A percentile compares a stretch with the other conserved stretches of the same genome.
These are phyloP conservation scores for Kuraishia ogatae DNA, from an alignment of 805 yeast genomes.

Conservation along the genomic window DNA sequence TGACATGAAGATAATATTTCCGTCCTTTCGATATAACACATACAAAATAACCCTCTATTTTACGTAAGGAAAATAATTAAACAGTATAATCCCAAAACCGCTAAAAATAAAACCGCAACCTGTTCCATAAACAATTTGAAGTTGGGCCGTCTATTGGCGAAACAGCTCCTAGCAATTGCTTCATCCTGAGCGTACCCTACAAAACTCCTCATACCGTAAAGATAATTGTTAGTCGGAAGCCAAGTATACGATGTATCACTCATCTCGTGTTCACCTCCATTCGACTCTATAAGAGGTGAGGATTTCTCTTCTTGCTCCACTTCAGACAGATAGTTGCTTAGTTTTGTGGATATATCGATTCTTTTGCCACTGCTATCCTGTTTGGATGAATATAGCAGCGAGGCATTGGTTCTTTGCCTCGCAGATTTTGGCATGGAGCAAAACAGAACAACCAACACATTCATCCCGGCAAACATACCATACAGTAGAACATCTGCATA, in stretches of 20 bases:
- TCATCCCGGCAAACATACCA: slow-evolving; percentile 24
- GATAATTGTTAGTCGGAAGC: background rate
- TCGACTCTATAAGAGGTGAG: background rate
- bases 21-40: no score
- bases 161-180: background rate
- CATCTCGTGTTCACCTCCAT: background rate
- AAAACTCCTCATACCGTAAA: background rate
- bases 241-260: background rate
- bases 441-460: slow-evolving; percentile 4
- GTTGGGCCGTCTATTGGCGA: background rate
- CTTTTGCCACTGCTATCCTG: background rate
- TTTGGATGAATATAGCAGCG: background rate
- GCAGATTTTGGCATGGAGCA: background rate
- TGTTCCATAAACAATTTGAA: background rate
- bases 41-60: no score
- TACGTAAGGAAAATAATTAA: background rate
- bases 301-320: slow-evolving; percentile 2
- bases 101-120: background rate
- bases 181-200: background rate
- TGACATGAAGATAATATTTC: background rate
- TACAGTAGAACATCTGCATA: slow-evolving; percentile 31
- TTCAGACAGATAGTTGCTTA: background rate
- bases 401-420: background rate
- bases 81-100: background rate
- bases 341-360: background rate